Conservation (phyloP, 2,329 filamentous ascomycete genomes). For the Botrytis sinoallii region DNA sequence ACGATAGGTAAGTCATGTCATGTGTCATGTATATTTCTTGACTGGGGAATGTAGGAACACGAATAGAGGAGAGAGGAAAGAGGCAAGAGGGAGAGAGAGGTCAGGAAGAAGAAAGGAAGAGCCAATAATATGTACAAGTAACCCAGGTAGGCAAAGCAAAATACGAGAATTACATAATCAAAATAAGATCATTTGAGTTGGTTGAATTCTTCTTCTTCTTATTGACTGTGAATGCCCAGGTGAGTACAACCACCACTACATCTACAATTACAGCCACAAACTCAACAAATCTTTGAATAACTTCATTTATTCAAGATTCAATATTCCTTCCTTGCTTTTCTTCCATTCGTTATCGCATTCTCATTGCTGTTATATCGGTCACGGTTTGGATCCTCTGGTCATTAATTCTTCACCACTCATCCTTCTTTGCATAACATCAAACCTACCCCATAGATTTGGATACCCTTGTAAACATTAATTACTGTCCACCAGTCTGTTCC, state of each 20-base stretch:
- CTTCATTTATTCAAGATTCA: neutral
- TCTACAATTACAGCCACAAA: neutral
- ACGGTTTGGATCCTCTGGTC: neutral
- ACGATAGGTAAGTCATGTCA: neutral
- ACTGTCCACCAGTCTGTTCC: neutral
- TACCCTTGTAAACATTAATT: constrained; percentile 6
- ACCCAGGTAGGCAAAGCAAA: no score
- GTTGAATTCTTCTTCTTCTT: neutral
- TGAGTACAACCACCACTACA: neutral
- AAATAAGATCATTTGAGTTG: neutral
- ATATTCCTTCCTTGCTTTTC: neutral
- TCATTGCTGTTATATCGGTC: neutral
- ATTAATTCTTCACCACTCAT: neutral
- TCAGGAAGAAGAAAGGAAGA: neutral
- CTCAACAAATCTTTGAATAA: constrained; percentile 5
- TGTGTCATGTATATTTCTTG: neutral
- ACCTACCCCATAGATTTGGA: neutral
- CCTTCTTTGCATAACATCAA: neutral
- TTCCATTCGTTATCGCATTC: neutral
- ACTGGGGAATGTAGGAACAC: constrained; percentile 18
- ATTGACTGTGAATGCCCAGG: no score
- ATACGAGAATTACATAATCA: constrained; percentile 1
- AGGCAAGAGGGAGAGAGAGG: neutral
- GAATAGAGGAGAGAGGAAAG: neutral
- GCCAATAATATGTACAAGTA: no score